phyloP scores from a whole-genome alignment of 2,329 filamentous ascomycete species.

The Fusarium sp. region DNA sequence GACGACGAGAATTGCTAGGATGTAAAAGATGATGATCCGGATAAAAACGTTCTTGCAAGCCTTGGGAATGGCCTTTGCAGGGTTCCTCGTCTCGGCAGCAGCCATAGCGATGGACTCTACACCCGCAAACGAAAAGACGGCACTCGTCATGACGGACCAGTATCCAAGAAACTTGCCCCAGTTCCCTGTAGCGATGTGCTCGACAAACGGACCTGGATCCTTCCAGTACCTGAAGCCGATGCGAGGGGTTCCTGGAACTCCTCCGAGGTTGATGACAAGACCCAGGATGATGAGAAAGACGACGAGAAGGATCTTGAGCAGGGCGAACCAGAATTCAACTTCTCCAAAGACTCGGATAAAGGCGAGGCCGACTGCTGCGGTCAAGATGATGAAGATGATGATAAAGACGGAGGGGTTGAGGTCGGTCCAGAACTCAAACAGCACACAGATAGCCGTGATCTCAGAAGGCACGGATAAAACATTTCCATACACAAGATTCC shows the following conservation, averaged over 20 bases:
- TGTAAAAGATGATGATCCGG: constrained; percentile 70
- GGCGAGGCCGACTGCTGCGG: constrained; percentile 52
- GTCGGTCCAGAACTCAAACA: constrained; percentile 54
- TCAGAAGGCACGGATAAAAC: constrained; percentile 63
- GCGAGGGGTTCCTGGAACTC: constrained; percentile 35
- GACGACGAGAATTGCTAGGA: constrained; percentile 77
- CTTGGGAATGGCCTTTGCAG: constrained; percentile 63
- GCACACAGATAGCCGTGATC: constrained; percentile 57
- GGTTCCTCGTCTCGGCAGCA: constrained; percentile 69
- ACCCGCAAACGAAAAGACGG: constrained; percentile 77
- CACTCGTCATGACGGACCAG: constrained; percentile 70
- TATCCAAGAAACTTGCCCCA: constrained; percentile 77
- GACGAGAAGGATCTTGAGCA: constrained; percentile 64
- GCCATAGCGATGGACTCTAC: constrained; percentile 73
- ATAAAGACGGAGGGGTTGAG: constrained; percentile 46
- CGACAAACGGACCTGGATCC: constrained; percentile 76
- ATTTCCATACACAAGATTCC: constrained; percentile 65
- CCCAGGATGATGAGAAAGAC: constrained; percentile 62
- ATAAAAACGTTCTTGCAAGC: constrained; percentile 69
- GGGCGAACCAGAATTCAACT: constrained; percentile 63
- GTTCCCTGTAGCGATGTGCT: constrained; percentile 69
- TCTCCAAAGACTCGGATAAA: constrained; percentile 64
- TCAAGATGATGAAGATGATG: constrained; percentile 41
- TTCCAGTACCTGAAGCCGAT: constrained; percentile 44
- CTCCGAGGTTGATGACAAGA: constrained; percentile 50